Evolutionary conservation across 768 basidiomycete genomes (phyloP).

Genomic region (Trametes punicea): DNA sequence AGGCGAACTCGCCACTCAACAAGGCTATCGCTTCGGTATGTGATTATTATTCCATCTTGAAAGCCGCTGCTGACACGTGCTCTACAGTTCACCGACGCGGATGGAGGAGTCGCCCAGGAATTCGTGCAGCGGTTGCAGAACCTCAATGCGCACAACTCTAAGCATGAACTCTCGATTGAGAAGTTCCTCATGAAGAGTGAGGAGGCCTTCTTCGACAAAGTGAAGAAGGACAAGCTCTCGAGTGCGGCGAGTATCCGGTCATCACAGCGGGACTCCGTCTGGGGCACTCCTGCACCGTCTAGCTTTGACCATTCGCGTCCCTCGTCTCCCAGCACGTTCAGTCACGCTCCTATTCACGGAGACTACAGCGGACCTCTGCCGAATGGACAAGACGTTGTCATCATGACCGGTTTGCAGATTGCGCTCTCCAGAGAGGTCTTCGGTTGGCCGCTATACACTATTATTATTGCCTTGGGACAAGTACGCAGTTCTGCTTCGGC

Average conservation of each 20-base stretch:
- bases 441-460: conserved; percentile 91
- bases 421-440: conserved; percentile 74
- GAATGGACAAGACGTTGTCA: conserved; percentile 48
- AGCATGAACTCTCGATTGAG: conserved; percentile 89
- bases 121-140: conserved; percentile 83
- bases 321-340: conserved; percentile 54
- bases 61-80: background rate
- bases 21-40: conserved; percentile 86
- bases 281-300: conserved; percentile 68
- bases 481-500: conserved; percentile 33
- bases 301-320: conserved; percentile 64
- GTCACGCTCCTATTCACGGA: conserved; percentile 42
- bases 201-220: conserved; percentile 88
- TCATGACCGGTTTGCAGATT: conserved; percentile 85
- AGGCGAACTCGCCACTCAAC: conserved; percentile 86
- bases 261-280: conserved; percentile 76
- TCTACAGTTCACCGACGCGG: conserved; percentile 83
- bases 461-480: conserved; percentile 84
- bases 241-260: conserved; percentile 78
- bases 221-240: conserved; percentile 83
- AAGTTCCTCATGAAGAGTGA: conserved; percentile 88
- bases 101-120: conserved; percentile 86
- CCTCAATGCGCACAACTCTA: conserved; percentile 83
- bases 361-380: conserved; percentile 45
- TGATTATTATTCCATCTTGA: conserved; percentile 4